Evolutionary conservation across 495 filamentous ascomycete species (phyloP), one percentile per base, ranked within the genome.

Genomic region (Extremus antarcticus): DNA sequence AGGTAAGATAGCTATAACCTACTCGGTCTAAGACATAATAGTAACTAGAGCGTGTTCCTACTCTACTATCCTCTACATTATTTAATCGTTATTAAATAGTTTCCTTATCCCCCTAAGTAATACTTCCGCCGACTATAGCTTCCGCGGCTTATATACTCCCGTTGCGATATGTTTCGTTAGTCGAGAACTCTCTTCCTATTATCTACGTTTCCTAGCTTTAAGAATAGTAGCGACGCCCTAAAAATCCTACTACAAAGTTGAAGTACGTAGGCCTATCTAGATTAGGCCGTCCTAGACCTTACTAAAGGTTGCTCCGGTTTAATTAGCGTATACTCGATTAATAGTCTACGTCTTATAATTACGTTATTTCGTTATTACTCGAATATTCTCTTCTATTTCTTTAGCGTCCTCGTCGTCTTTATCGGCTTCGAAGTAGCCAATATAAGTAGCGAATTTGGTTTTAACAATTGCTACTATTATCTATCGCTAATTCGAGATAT

Each of bases 401-500:
- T 39, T n/a, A 9, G 35, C 35, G n/a, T 47, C 41, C 52, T 54
- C 43, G 43, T 46, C 52, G 43, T 47, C 52, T 3, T 24, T 25
- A 21, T 48, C 24, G 3, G 22, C 52, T 19, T 54, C 43, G 40
- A 54, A 54, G 52, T 17, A 29, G 13, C 43, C 25, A 23, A 54
- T 46, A n/a, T 47, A 23, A 43, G 22, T 54, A 11, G 52, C 52
- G 41, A 54, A 54, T 25, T 54, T 54, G 24, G 41, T 54, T 19
- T 54, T 54, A 11, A 54, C 43, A 35, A 54, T 54, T 10, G 52
- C 43, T 19, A 54, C 52, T 11, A 25, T 54, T 43, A 47, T 47
- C 20, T 54, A 25, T 15, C 52, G 40, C 52, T 25, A 54, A 25
- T 54, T 54, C 24, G 52, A 54, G 52, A 54, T 47, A 24, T 47